Base-by-base conservation (phyloP, 768 basidiomycete genomes). In the Tulasnella sp. region DNA sequence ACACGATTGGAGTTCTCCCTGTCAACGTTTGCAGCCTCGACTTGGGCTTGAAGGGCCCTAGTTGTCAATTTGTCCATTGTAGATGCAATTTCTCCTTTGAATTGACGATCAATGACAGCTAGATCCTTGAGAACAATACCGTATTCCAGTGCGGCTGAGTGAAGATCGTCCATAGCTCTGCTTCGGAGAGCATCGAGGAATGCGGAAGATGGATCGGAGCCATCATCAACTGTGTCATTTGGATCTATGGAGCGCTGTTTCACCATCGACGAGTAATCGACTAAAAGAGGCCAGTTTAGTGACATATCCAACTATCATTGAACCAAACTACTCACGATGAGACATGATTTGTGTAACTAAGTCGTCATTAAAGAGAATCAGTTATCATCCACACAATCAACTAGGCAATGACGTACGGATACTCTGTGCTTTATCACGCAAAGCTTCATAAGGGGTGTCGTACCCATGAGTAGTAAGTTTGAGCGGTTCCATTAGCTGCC, bases 51-150 rank as follows among this genome's bases (percentile, higher is more conserved):
- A 32, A 89, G 68, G 19, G 83, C 86, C 57, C 86, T 74, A 3
- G 83, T 83, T 59, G 83, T 88, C 47, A 87, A 70, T 61, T 84
- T 83, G 60, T 87, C 81, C 85, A 87, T 88, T 1, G 83, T 84
- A 24, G 73, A 67, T 1, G 83, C 86, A 57, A 87, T 86, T 60
- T 89, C 85, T 53, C 84, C 85, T 69, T 89, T 88, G 70, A 89
- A 89, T 58, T 87, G 81, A 27, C 86, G 70, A 61, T 88, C 84
- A 53, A 88, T 88, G 48, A 89, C 86, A 48, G 85, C 86, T 79
- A 51, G 28, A 37, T 50, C 49, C 64, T 85, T 85, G 43, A 89
- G 64, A 31, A 82, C 67, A 44, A 88, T 90, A 5, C 87, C 87
- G 56, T 89, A 89, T 60, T 87, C 85, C 35, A 83, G 64, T 2